Evolutionary conservation across 2,329 filamentous ascomycete genomes (phyloP), one percentile per base, ranked within the genome.

Genomic region (Microdochium bolleyi): DNA sequence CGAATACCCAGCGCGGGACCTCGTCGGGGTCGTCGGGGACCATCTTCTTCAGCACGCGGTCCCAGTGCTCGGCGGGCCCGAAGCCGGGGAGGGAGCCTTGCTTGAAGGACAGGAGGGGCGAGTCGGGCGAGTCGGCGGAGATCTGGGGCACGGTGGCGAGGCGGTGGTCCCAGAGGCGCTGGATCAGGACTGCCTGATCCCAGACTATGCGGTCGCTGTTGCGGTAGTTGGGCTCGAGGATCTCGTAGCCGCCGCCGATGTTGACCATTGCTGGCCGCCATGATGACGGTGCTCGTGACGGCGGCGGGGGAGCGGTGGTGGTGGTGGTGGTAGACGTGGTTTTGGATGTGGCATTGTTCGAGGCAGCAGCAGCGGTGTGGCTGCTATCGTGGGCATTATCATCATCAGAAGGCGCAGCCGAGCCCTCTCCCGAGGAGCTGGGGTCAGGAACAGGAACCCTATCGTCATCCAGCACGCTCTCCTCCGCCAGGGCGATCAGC

Each of bases 141-240:
- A 82, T 58, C 1, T 73, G 73, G 2, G 71, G 65, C 10, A 72
- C 64, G 49, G 63, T 57, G 48, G 48, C n/a, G 3, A 49, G 48
- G 13, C 48, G 48, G 48, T 30, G 22, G 24, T 30, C 72, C 77
- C 86, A 85, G 0, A 94, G 60, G 22, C 80, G 78, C 24, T 79
- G 74, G 0, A 82, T 84, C 1, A 92, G 58, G 1, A 79, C 78
- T 49, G 76, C 72, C 14, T 78, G 69, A 62, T 94, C 87, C 79
- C 84, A 88, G 58, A 94, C 85, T 57, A 92, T 88, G 2, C 89
- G 78, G n/a, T 85, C 85, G 60, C 85, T 85, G 55, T 88, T 84
- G 16, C 89, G 77, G 49, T 81, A 80, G 9, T 82, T 76, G 1
- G 77, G 72, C 3, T 75, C 69, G 44, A 83, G 65, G 2, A 73